Evolutionary conservation across 768 basidiomycete genomes (phyloP).

Genomic region (Boletus vermiculosoides): DNA sequence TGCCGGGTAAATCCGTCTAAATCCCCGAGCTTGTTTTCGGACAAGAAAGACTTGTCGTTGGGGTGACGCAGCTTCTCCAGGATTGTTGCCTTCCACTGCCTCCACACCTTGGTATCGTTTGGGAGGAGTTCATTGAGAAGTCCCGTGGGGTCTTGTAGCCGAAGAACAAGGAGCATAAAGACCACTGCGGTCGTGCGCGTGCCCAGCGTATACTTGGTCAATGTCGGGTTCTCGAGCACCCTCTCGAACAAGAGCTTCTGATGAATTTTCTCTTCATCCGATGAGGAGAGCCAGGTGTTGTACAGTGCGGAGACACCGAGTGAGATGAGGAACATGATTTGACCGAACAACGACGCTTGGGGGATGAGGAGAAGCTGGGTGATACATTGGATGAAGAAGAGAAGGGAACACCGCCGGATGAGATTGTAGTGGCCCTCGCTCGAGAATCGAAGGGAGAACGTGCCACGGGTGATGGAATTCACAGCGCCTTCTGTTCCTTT

Average conservation of each 20-base stretch:
- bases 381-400: no score
- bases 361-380: no score
- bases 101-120: background rate
- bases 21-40: background rate
- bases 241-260: background rate
- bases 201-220: background rate
- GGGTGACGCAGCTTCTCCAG: background rate
- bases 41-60: background rate
- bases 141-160: background rate
- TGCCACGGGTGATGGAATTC: background rate
- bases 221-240: background rate
- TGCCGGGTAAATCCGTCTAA: background rate
- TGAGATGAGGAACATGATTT: no score
- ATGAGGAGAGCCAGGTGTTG: slow-evolving; percentile 20
- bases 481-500: background rate
- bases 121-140: background rate
- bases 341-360: no score
- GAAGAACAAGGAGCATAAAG: background rate
- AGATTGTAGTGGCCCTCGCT: no score
- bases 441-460: no score
- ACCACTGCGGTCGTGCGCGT: background rate
- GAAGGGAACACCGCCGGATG: no score
- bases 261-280: slow-evolving; percentile 29
- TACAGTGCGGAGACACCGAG: slow-evolving; percentile 23
- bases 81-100: background rate